A percentile compares a stretch with the other conserved stretches of the same genome.
Conservation (phyloP, 179 eudicot genomes). For the Beta lomatogona region DNA sequence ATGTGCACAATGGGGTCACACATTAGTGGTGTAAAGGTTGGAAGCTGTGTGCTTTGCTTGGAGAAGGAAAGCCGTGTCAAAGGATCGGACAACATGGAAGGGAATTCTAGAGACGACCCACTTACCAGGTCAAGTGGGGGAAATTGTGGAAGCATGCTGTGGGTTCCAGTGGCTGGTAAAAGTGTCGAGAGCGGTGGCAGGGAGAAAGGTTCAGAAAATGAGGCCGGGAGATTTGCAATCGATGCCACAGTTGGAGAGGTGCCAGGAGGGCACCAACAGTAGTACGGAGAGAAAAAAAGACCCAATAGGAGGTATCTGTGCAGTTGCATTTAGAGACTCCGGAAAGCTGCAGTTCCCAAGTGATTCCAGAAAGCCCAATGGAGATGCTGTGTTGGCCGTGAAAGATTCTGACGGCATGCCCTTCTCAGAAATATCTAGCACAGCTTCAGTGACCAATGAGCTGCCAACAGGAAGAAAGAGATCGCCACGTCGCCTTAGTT, state of each 20-base stretch:
- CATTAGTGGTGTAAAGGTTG: slow-evolving; percentile 75
- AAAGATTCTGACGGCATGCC: slow-evolving; percentile 37
- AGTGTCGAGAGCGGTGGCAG: slow-evolving; percentile 71
- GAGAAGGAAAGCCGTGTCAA: slow-evolving; percentile 52
- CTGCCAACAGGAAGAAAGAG: slow-evolving; percentile 38
- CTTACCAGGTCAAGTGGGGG: slow-evolving; percentile 47
- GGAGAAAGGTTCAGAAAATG: slow-evolving; percentile 48
- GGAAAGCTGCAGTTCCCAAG: slow-evolving; percentile 39
- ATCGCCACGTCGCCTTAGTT: slow-evolving; percentile 54
- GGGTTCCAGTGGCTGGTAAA: slow-evolving; percentile 45
- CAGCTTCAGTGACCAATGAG: slow-evolving; percentile 30
- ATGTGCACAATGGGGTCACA: slow-evolving; percentile 89
- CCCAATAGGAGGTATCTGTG: slow-evolving; percentile 48
- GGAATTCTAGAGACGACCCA: slow-evolving; percentile 52
- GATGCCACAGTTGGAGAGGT: slow-evolving; percentile 48
- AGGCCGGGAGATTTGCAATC: slow-evolving; percentile 41
- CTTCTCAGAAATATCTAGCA: slow-evolving; percentile 32
- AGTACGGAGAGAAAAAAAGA: slow-evolving; percentile 62
- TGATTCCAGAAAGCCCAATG: slow-evolving; percentile 47
- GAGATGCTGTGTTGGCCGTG: slow-evolving; percentile 27
- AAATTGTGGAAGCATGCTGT: slow-evolving; percentile 40
- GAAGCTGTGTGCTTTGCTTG: slow-evolving; percentile 63
- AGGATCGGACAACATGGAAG: slow-evolving; percentile 59
- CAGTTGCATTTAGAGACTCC: slow-evolving; percentile 33
- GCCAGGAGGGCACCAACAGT: slow-evolving; percentile 89